Evolutionary conservation across 176 grass and related monocot genomes (phyloP).

Genomic region (Paspalum vaginatum): DNA sequence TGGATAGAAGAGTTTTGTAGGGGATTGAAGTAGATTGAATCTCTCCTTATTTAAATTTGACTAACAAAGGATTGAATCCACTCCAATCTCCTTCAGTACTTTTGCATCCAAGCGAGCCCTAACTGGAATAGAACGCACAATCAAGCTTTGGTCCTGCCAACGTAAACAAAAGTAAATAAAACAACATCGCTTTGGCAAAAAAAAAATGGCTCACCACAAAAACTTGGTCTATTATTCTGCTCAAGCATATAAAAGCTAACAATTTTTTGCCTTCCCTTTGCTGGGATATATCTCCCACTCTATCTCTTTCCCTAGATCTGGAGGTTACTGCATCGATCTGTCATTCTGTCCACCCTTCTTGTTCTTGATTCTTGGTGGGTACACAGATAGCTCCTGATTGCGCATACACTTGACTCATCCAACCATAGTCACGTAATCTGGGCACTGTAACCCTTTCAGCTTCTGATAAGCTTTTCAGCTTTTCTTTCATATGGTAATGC

Average conservation of each 20-base stretch:
- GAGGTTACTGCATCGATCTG: neutral
- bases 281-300: neutral
- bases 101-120: too few relatives aligned
- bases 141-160: neutral
- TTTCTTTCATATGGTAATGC: neutral
- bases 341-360: too few relatives aligned
- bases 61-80: too few relatives aligned
- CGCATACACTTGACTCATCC: neutral
- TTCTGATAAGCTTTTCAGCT: neutral
- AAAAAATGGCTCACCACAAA: too few relatives aligned
- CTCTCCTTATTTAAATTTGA: too few relatives aligned
- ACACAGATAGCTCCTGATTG: neutral
- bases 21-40: too few relatives aligned
- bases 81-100: too few relatives aligned
- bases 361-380: constrained; percentile 1
- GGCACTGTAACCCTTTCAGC: too few relatives aligned
- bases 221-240: neutral
- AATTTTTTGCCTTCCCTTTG: constrained; percentile 16
- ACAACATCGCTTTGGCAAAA: neutral
- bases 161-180: neutral
- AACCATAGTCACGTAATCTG: neutral
- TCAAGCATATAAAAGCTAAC: neutral
- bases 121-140: constrained; percentile 22
- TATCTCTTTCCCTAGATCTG: neutral
- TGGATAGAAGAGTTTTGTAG: too few relatives aligned